These are phyloP conservation scores for Eucalyptus microcorys DNA, from an alignment of 345 rosid genomes.

Conservation along the genomic window DNA sequence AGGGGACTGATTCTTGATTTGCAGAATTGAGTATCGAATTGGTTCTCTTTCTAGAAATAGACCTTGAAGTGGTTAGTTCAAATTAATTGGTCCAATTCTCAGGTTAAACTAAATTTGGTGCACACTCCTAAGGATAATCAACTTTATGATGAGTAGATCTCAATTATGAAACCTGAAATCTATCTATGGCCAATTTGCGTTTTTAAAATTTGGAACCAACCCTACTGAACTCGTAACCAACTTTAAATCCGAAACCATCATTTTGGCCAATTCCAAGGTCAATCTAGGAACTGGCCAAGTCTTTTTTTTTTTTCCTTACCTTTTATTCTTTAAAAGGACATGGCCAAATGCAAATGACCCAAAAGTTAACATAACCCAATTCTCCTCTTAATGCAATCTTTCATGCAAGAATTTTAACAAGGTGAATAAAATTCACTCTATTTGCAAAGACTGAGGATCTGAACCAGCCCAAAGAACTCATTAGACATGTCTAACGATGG, in stretches of 20 bases:
- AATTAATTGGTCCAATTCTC: background rate
- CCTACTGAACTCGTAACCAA: background rate
- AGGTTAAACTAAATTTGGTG: background rate
- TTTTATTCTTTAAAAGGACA: background rate
- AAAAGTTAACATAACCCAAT: background rate
- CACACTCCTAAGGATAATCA: rapidly evolving
- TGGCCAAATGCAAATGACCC: background rate
- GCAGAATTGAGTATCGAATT: background rate
- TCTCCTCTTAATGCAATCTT: background rate
- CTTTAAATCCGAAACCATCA: background rate
- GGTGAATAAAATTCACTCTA: background rate
- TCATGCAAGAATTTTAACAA: background rate
- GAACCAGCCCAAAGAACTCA: background rate
- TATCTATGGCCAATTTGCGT: background rate
- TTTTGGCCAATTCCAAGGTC: background rate
- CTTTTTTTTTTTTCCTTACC: background rate
- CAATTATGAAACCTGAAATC: rapidly evolving
- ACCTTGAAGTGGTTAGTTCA: background rate
- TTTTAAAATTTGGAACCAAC: background rate
- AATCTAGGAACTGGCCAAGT: background rate
- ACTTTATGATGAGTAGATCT: background rate
- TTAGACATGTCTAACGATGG: background rate
- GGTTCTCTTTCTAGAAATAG: background rate
- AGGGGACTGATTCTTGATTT: background rate
- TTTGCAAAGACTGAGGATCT: background rate